phyloP scores from a whole-genome alignment of 495 filamentous ascomycete genomes.

The Astrothelium macrocarpum region DNA sequence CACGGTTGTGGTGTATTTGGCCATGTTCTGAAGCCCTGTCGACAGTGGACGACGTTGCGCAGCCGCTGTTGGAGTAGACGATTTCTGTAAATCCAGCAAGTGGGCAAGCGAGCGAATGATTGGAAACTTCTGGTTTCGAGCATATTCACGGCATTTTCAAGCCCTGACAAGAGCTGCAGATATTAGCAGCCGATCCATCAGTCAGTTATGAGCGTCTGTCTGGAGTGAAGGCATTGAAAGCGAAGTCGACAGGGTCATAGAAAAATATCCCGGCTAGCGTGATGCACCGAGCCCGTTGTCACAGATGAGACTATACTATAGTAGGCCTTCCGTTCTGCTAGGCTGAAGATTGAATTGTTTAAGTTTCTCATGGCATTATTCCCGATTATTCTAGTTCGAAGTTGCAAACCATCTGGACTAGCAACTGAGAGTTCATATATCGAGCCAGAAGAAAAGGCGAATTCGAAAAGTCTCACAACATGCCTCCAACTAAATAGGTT shows the following conservation, averaged over 20 bases:
- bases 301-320: not conserved
- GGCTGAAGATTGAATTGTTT: not conserved
- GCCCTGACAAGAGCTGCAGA: not conserved
- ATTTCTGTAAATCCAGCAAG: constrained; percentile 22
- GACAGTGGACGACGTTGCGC: not conserved
- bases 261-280: not conserved
- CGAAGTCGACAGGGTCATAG: not conserved
- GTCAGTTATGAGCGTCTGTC: not conserved
- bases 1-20: not conserved
- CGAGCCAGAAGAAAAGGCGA: no score
- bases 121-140: constrained; percentile 9
- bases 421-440: no score
- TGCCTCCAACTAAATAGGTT: no score
- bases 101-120: constrained; percentile 12
- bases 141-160: constrained; percentile 20
- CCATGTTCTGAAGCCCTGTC: not conserved
- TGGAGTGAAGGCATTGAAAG: not conserved
- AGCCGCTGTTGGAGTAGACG: constrained; percentile 19
- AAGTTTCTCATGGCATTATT: not conserved
- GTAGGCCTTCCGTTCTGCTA: not conserved
- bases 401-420: no score
- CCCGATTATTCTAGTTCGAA: no score
- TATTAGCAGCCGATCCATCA: not conserved
- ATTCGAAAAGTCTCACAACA: no score
- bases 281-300: not conserved